A percentile compares a stretch with the other conserved stretches of the same genome.
These are phyloP conservation scores for Tribonema minus DNA, from an alignment of 108 stramenopile genomes.

Conservation along the genomic window DNA sequence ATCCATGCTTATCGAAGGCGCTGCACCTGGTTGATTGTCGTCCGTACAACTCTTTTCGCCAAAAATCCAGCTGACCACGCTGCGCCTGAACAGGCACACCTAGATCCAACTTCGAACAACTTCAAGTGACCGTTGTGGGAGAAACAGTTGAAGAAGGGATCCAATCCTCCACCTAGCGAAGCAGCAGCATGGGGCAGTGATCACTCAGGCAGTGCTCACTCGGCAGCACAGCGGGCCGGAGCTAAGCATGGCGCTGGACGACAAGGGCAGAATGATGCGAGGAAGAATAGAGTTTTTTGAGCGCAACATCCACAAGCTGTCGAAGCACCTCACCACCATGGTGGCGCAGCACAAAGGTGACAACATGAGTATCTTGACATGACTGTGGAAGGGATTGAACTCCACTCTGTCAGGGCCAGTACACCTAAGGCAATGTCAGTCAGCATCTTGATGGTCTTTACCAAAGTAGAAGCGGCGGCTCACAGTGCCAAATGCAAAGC, in stretches of 20 bases:
- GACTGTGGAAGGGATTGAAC: too few relatives aligned
- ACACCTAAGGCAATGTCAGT: not conserved
- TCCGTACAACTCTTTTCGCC: not conserved
- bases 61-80: too few relatives aligned
- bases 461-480: not conserved
- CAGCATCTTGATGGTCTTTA: not conserved
- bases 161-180: too few relatives aligned
- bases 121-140: not conserved
- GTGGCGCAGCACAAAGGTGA: conserved; percentile 14
- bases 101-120: not conserved
- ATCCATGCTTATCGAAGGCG: conserved; percentile 1
- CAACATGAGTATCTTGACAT: too few relatives aligned
- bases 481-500: not conserved
- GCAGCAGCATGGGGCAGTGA: too few relatives aligned
- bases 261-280: conserved; percentile 21
- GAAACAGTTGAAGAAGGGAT: not conserved
- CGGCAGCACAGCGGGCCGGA: too few relatives aligned
- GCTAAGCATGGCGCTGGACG: conserved; percentile 12
- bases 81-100: too few relatives aligned
- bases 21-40: not conserved
- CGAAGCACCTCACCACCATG: conserved; percentile 1
- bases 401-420: not conserved
- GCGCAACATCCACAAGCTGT: conserved; percentile 17
- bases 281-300: conserved; percentile 36
- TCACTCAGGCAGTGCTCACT: too few relatives aligned